Base-by-base conservation (phyloP, 2,329 filamentous ascomycete species). In the Falciphora oryzae region DNA sequence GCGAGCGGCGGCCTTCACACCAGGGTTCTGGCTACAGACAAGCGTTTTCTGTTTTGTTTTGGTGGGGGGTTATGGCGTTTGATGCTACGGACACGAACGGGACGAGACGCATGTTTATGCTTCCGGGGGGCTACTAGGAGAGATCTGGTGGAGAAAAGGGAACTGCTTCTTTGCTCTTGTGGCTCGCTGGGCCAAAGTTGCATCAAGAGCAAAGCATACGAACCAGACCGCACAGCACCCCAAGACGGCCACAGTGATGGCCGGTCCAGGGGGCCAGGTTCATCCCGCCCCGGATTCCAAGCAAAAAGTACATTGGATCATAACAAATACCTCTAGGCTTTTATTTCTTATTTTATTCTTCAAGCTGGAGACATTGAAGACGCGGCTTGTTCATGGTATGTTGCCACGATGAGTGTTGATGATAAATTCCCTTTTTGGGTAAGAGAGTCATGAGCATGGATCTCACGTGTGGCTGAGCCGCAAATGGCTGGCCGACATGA, bases 21-120 rank as follows among this genome's bases (percentile, higher is more conserved):
- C 44, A 53, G 22, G 18, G 44, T 53, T 53, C 44, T 53, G 44
- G 44, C 44, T 11, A 53, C 44, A 53, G 44, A 53, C 44, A 53
- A n/a, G 22, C 6, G 44, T n/a, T 53, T 53, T n/a, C 13, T 53
- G 18, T n/a, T 53, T 38, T 53, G 22, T n/a, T n/a, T n/a, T 53
- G 44, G 18, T n/a, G 44, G 7, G 44, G 16, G 44, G 44, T n/a
- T 53, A 53, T 53, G 44, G 44, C 44, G 44, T 53, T 53, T 53
- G 22, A 53, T 53, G 44, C 22, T n/a, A n/a, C 44, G 44, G 44
- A 53, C 44, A 53, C 44, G 44, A 53, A 7, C 44, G 44, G 44
- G 44, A 53, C 44, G 44, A 53, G 44, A 53, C 44, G 44, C 44
- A 53, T 22, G 44, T 53, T 53, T 53, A 53, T 53, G 44, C 44